A percentile compares a stretch with the other conserved stretches of the same genome.
These are phyloP conservation scores for Boletus semigastroideus DNA, from an alignment of 1,284 basidiomycete species.

Conservation along the genomic window DNA sequence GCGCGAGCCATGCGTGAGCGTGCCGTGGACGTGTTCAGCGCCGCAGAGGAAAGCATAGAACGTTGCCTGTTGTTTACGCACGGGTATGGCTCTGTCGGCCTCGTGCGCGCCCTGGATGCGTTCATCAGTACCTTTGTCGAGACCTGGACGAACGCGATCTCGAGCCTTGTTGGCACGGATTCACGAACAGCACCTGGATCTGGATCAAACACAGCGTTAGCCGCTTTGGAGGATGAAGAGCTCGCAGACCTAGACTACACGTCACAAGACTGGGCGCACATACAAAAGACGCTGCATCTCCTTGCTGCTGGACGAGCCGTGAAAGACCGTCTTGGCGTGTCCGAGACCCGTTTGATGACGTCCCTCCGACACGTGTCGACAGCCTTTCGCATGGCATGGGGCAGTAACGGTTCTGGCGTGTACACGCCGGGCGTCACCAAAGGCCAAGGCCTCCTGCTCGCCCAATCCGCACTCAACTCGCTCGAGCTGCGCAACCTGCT, in stretches of 20 bases:
- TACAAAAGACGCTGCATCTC: slow-evolving; percentile 81
- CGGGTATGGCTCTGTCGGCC: slow-evolving; percentile 76
- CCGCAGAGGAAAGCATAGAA: slow-evolving; percentile 77
- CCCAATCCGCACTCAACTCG: slow-evolving; percentile 82
- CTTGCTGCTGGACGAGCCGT: slow-evolving; percentile 75
- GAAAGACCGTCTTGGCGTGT: slow-evolving; percentile 60
- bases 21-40: slow-evolving; percentile 66
- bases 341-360: slow-evolving; percentile 67
- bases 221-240: slow-evolving; percentile 43
- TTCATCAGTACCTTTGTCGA: slow-evolving; percentile 69
- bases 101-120: slow-evolving; percentile 72
- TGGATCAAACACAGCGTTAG: slow-evolving; percentile 23
- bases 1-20: slow-evolving; percentile 72
- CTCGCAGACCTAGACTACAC: slow-evolving; percentile 83
- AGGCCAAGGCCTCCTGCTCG: slow-evolving; percentile 72
- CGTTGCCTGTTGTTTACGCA: slow-evolving; percentile 82
- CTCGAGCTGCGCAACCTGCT: slow-evolving; percentile 70
- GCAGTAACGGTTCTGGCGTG: slow-evolving; percentile 51
- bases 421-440: slow-evolving; percentile 61
- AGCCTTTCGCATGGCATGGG: slow-evolving; percentile 53
- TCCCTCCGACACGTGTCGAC: slow-evolving; percentile 59
- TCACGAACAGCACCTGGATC: slow-evolving; percentile 4
- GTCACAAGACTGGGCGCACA: slow-evolving; percentile 81
- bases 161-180: slow-evolving; percentile 35
- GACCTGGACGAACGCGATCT: slow-evolving; percentile 55